Evolutionary conservation across 768 basidiomycete species (phyloP).

Genomic region (Chalciporus pseudorubinellus): DNA sequence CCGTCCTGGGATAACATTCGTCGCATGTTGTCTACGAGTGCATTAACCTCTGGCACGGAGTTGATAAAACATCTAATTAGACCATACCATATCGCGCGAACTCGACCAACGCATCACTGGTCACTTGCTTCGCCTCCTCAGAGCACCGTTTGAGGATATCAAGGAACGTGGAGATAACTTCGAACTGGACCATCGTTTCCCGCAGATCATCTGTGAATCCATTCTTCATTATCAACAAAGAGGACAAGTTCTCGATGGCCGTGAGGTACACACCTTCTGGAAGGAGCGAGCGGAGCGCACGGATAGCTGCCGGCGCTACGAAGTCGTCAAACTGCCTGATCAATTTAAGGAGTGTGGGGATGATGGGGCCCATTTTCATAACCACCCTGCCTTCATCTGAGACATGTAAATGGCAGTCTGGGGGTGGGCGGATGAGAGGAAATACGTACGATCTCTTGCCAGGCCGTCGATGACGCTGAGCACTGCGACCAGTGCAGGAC

Average conservation of each 20-base stretch:
- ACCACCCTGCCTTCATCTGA: slow-evolving; percentile 5
- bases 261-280: slow-evolving; percentile 16
- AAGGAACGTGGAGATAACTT: slow-evolving; percentile 14
- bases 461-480: slow-evolving; percentile 20
- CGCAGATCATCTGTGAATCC: slow-evolving; percentile 18
- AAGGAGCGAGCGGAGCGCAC: slow-evolving; percentile 23
- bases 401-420: background rate
- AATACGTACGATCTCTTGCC: slow-evolving; percentile 11
- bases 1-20: slow-evolving; percentile 2
- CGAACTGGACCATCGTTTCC: slow-evolving; percentile 12
- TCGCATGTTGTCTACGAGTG: slow-evolving; percentile 10
- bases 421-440: no score
- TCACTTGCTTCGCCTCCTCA: slow-evolving; percentile 15
- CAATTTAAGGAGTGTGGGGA: slow-evolving; percentile 20
- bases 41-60: background rate
- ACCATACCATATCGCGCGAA: slow-evolving; percentile 20
- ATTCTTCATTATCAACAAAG: no score
- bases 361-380: slow-evolving; percentile 5
- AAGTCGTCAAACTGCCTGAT: slow-evolving; percentile 26
- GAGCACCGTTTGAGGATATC: slow-evolving; percentile 23
- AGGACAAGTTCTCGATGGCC: background rate
- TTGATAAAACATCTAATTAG: background rate
- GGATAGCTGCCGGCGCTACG: slow-evolving; percentile 28
- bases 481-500: slow-evolving; percentile 21
- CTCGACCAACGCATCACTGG: slow-evolving; percentile 10